A percentile compares a stretch with the other conserved stretches of the same genome.
Conservation (phyloP, 2,329 filamentous ascomycete genomes). For the Claviceps fusiformis region DNA sequence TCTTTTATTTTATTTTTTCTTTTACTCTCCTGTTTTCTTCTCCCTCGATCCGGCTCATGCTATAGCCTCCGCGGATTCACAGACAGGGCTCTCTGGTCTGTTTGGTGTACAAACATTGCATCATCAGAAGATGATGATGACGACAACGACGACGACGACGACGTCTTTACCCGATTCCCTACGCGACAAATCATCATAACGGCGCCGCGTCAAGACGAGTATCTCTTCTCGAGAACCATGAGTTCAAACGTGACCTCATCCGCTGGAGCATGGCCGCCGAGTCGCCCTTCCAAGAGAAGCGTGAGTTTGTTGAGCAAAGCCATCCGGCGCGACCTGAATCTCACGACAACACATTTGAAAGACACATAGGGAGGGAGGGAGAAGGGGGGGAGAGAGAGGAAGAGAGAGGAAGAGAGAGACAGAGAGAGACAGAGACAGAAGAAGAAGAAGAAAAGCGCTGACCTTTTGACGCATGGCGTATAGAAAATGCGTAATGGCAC, state of each 20-base stretch:
- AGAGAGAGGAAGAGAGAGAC: background rate
- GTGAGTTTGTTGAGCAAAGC: slow-evolving; percentile 19
- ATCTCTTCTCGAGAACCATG: slow-evolving; percentile 21
- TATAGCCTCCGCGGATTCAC: too few species aligned
- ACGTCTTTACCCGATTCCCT: background rate
- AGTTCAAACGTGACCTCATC: slow-evolving; percentile 20
- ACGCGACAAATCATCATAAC: background rate
- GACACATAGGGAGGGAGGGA: too few species aligned
- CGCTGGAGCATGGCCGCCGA: slow-evolving; percentile 26
- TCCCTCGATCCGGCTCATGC: too few species aligned
- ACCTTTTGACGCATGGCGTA: background rate
- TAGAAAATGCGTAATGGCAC: slow-evolving; percentile 72
- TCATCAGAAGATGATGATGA: background rate
- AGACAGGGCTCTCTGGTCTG: too few species aligned
- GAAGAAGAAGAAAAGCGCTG: background rate
- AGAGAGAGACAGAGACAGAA: background rate
- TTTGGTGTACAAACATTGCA: too few species aligned
- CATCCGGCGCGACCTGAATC: background rate
- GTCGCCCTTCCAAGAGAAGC: slow-evolving; percentile 31
- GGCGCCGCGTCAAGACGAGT: too few species aligned
- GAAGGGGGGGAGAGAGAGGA: too few species aligned
- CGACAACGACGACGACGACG: background rate
- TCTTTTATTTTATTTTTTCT: too few species aligned
- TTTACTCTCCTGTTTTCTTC: too few species aligned
- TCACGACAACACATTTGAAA: too few species aligned